Evolutionary conservation across 2,329 filamentous ascomycete species (phyloP).

Genomic region (Metarhizium anisopliae): DNA sequence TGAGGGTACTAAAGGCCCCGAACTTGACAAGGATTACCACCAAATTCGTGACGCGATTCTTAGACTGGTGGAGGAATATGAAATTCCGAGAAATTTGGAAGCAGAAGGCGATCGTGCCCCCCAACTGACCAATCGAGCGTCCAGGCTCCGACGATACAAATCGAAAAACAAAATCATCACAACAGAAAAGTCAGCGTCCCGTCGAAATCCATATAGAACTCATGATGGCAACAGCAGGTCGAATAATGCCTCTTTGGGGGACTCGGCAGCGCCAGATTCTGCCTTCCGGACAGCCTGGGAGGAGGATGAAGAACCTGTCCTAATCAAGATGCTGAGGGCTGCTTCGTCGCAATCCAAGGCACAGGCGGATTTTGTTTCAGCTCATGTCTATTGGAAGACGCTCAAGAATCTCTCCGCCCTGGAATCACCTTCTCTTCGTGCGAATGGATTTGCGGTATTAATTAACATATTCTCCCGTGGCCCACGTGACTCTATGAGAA

Average conservation of each 20-base stretch:
- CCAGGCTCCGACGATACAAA: slow-evolving; percentile 48
- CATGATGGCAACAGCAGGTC: slow-evolving; percentile 14
- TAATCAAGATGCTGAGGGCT: slow-evolving; percentile 66
- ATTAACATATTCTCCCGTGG: slow-evolving; percentile 66
- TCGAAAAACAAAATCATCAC: slow-evolving; percentile 51
- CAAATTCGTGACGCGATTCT: slow-evolving; percentile 72
- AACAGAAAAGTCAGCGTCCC: slow-evolving; percentile 40
- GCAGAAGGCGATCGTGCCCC: slow-evolving; percentile 45
- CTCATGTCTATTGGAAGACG: slow-evolving; percentile 79
- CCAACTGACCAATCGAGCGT: slow-evolving; percentile 64
- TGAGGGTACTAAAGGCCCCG: slow-evolving; percentile 49
- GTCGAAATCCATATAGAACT: slow-evolving; percentile 49
- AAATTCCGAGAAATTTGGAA: slow-evolving; percentile 61
- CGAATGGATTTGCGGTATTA: slow-evolving; percentile 61
- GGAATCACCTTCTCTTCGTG: slow-evolving; percentile 50
- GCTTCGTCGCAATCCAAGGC: slow-evolving; percentile 70
- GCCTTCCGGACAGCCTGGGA: slow-evolving; percentile 3
- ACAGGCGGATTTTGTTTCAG: slow-evolving; percentile 73
- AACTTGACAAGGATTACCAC: slow-evolving; percentile 71
- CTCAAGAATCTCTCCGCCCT: slow-evolving; percentile 62
- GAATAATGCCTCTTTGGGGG: slow-evolving; percentile 5
- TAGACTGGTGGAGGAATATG: slow-evolving; percentile 73
- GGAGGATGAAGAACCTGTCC: slow-evolving; percentile 40
- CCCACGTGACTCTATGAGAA: slow-evolving; percentile 58
- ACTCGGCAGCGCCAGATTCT: slow-evolving; percentile 6